These are phyloP conservation scores for Trametes meyenii DNA, from an alignment of 768 basidiomycete genomes.

Conservation along the genomic window DNA sequence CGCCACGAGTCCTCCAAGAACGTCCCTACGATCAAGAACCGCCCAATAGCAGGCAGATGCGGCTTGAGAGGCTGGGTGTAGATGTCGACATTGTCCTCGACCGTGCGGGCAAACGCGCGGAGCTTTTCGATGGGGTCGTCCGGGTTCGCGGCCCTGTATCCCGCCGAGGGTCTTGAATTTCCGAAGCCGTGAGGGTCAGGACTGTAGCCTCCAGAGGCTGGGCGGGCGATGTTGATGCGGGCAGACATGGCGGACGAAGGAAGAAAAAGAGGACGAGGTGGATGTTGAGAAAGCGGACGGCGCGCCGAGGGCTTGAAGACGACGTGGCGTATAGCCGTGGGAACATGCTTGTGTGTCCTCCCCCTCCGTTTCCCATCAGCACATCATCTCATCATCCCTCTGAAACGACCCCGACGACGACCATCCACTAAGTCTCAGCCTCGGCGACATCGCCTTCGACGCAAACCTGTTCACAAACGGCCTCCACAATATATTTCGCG, in stretches of 20 bases:
- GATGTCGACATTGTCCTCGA: constrained; percentile 92
- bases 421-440: constrained; percentile 10
- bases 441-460: constrained; percentile 7
- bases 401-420: constrained; percentile 6
- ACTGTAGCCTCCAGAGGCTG: constrained; percentile 51
- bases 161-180: constrained; percentile 67
- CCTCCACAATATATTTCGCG: not conserved
- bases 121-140: constrained; percentile 84
- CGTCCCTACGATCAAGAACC: constrained; percentile 97
- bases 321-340: constrained; percentile 38
- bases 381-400: constrained; percentile 22
- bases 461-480: not conserved
- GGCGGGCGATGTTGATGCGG: constrained; percentile 81
- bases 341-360: constrained; percentile 23
- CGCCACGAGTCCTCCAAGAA: constrained; percentile 96
- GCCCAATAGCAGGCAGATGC: constrained; percentile 90
- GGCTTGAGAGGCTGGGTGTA: constrained; percentile 93
- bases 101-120: constrained; percentile 65
- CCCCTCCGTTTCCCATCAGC: constrained; percentile 18
- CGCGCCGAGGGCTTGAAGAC: constrained; percentile 24
- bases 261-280: constrained; percentile 24
- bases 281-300: constrained; percentile 24
- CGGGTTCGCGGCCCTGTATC: constrained; percentile 79
- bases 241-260: constrained; percentile 60
- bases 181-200: constrained; percentile 80